phyloP scores from a whole-genome alignment of 331 rosid species.

The Pyrus hybrid region DNA sequence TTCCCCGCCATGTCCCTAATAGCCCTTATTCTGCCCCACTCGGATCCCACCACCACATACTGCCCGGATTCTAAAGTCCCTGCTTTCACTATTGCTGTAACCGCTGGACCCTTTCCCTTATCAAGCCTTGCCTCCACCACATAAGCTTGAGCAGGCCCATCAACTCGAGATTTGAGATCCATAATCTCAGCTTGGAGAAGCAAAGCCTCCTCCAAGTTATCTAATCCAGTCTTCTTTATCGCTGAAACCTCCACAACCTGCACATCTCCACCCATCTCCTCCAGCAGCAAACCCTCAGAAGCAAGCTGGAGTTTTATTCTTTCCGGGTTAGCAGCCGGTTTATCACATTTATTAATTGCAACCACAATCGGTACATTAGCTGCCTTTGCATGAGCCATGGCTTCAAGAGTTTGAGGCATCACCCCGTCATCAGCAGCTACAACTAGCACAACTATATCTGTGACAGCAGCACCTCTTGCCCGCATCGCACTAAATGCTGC shows the following conservation, averaged over 20 bases:
- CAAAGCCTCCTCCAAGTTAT: slow-evolving; percentile 72
- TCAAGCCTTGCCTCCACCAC: slow-evolving; percentile 99
- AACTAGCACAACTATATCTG: slow-evolving; percentile 84
- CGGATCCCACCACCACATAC: slow-evolving; percentile 80
- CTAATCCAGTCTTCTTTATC: slow-evolving; percentile 66
- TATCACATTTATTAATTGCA: slow-evolving; percentile 95
- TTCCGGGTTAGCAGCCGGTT: slow-evolving; percentile 92
- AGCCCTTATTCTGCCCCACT: slow-evolving; percentile 94
- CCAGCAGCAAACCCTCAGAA: slow-evolving; percentile 83
- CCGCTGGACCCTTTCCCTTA: slow-evolving; percentile 85
- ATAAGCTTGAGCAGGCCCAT: slow-evolving; percentile 98
- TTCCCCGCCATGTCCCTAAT: slow-evolving; percentile 63
- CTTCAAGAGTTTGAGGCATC: slow-evolving; percentile 98
- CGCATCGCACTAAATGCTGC: slow-evolving; percentile 99
- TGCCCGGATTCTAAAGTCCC: slow-evolving; percentile 81
- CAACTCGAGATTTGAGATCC: slow-evolving; percentile 83
- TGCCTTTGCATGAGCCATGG: slow-evolving; percentile 81
- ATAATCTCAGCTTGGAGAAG: slow-evolving; percentile 93
- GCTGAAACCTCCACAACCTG: slow-evolving; percentile 93
- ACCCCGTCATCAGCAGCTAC: slow-evolving; percentile 99
- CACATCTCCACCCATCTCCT: slow-evolving; percentile 96
- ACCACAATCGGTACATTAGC: slow-evolving; percentile 87
- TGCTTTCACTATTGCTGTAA: slow-evolving; percentile 89
- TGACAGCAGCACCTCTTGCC: slow-evolving; percentile 95
- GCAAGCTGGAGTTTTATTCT: slow-evolving; percentile 86